Conservation (phyloP, 768 basidiomycete species). For the Leucocoprinus birnbaumii region DNA sequence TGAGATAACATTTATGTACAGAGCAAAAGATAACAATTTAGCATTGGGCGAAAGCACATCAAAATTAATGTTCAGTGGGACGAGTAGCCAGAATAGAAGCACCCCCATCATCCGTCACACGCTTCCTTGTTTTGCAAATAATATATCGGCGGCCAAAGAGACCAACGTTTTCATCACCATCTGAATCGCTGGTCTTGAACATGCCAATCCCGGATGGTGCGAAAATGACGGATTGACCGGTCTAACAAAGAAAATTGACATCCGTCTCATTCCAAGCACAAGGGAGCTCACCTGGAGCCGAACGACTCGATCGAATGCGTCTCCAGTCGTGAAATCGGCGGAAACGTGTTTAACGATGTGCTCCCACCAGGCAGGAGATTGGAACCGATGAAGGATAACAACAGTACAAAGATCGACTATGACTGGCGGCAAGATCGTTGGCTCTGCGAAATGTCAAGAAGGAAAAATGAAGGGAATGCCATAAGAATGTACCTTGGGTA, state of each 20-base stretch:
- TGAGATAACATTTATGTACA: too few relatives aligned
- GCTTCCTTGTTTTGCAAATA: slow-evolving; percentile 56
- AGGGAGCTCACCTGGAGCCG: slow-evolving; percentile 48
- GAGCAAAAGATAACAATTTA: too few relatives aligned
- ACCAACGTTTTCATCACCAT: slow-evolving; percentile 11
- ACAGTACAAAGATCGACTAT: slow-evolving; percentile 66
- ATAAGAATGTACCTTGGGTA: slow-evolving; percentile 55
- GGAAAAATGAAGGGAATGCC: not conserved
- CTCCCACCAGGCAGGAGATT: slow-evolving; percentile 75
- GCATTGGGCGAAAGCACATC: too few relatives aligned
- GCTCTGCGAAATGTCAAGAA: slow-evolving; percentile 40
- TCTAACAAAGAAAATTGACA: slow-evolving; percentile 34
- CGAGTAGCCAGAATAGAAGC: slow-evolving; percentile 49
- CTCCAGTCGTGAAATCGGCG: slow-evolving; percentile 52
- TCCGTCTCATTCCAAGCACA: not conserved
- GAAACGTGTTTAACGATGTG: slow-evolving; percentile 68
- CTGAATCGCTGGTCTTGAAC: slow-evolving; percentile 17
- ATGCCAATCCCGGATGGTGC: slow-evolving; percentile 60
- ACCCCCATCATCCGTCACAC: slow-evolving; percentile 65
- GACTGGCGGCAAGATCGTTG: slow-evolving; percentile 67
- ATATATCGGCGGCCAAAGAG: slow-evolving; percentile 59
- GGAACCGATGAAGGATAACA: slow-evolving; percentile 69
- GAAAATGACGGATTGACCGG: slow-evolving; percentile 67
- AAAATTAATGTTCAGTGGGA: not conserved
- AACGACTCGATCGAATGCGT: slow-evolving; percentile 67